Evolutionary conservation across 1,284 basidiomycete species (phyloP).

Genomic region (Moesziomyces globuligerus): DNA sequence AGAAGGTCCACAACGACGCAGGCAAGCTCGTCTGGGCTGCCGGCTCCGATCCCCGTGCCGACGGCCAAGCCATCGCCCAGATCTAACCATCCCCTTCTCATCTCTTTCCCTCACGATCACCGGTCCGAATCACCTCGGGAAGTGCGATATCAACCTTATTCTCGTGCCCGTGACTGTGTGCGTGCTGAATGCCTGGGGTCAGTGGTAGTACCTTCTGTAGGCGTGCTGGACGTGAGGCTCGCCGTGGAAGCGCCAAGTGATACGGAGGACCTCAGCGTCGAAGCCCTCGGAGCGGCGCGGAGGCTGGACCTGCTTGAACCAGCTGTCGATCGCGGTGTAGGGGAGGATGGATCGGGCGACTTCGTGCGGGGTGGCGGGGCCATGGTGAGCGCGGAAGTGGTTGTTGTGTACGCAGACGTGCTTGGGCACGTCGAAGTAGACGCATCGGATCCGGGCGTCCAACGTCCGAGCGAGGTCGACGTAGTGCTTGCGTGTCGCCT

Average conservation of each 20-base stretch:
- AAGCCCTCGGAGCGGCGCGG: conserved; percentile 40
- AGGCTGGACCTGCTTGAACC: conserved; percentile 27
- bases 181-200: not conserved
- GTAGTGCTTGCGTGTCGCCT: conserved; percentile 42
- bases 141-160: too few species aligned
- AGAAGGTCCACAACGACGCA: conserved; percentile 16
- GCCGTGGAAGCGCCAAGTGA: conserved; percentile 34
- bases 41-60: conserved; percentile 43
- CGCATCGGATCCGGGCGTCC: conserved; percentile 23
- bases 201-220: conserved; percentile 46
- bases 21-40: conserved; percentile 51
- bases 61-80: conserved; percentile 88
- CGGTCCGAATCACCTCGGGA: too few species aligned
- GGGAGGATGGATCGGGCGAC: conserved; percentile 21
- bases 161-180: not conserved
- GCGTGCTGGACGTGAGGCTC: conserved; percentile 8
- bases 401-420: conserved; percentile 46
- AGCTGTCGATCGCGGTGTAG: conserved; percentile 29
- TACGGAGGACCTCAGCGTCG: conserved; percentile 13
- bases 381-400: conserved; percentile 31
- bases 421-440: conserved; percentile 42
- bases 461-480: conserved; percentile 33
- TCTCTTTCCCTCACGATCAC: too few species aligned
- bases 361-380: conserved; percentile 9
- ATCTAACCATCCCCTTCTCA: conserved; percentile 71